Evolutionary conservation across 257 asterid species (phyloP).

Genomic region (Capsicum pubescens): DNA sequence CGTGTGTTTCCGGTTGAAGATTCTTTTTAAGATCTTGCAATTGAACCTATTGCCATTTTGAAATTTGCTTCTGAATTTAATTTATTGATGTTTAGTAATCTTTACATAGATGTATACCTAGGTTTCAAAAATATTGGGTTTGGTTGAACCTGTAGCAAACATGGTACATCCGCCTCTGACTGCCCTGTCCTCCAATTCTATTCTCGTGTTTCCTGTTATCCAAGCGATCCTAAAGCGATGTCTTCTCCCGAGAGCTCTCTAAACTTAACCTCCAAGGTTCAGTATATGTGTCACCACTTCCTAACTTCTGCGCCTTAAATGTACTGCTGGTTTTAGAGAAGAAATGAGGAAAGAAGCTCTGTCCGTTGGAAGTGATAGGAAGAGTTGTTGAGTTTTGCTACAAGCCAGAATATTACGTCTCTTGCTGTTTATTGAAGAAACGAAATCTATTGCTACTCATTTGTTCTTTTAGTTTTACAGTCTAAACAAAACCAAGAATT

Average conservation of each 20-base stretch:
- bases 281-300: background rate
- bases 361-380: background rate
- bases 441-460: background rate
- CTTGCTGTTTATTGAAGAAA: background rate
- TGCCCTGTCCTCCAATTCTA: background rate
- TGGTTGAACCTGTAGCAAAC: background rate
- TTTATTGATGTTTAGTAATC: background rate
- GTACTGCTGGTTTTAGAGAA: background rate
- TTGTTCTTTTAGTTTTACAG: background rate
- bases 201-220: background rate
- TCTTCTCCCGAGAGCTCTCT: background rate
- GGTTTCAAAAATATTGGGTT: background rate
- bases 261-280: background rate
- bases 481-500: constrained; percentile 7
- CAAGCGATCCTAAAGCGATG: background rate
- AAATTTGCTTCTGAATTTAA: background rate
- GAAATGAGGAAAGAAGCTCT: background rate
- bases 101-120: background rate
- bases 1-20: background rate
- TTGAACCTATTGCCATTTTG: background rate
- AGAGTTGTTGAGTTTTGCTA: background rate
- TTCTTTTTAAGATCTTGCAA: background rate
- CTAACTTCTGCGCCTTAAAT: background rate
- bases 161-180: background rate
- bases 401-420: background rate